Evolutionary conservation across 371 early-diverging fungal genomes (phyloP).

Genomic region (Actinomortierella wolfii): DNA sequence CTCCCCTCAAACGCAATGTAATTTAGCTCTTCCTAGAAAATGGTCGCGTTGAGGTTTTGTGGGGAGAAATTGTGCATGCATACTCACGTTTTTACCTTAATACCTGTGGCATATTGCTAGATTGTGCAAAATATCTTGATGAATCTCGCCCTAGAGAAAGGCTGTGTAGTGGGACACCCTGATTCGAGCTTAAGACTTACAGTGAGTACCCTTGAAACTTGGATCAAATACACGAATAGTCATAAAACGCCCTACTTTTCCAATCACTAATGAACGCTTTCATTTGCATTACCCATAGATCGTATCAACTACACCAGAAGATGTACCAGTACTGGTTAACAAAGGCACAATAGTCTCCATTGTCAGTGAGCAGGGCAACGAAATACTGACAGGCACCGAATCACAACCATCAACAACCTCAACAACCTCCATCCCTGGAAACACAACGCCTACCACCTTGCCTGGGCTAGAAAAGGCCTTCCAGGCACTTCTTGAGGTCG

Average conservation of each 20-base stretch:
- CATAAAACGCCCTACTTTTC: no score
- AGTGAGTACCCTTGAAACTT: conserved; percentile 18
- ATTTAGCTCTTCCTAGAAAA: no score
- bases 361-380: conserved; percentile 7
- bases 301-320: conserved; percentile 32
- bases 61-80: no score
- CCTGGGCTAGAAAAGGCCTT: conserved; percentile 69
- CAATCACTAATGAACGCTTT: no score
- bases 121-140: conserved; percentile 25
- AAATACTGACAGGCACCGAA: conserved; percentile 18
- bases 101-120: conserved; percentile 13
- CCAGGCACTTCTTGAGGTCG: conserved; percentile 73
- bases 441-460: conserved; percentile 20
- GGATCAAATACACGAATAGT: no score
- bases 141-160: conserved; percentile 16
- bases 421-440: background rate
- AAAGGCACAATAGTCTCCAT: conserved; percentile 35
- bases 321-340: conserved; percentile 28
- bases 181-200: conserved; percentile 19
- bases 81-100: no score
- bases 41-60: no score
- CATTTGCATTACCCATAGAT: conserved; percentile 33
- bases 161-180: conserved; percentile 13
- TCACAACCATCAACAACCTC: conserved; percentile 2
- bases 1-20: no score